A percentile compares a stretch with the other conserved stretches of the same genome.
phyloP scores from a whole-genome alignment of 179 eudicot species.

The Silene coronaria region DNA sequence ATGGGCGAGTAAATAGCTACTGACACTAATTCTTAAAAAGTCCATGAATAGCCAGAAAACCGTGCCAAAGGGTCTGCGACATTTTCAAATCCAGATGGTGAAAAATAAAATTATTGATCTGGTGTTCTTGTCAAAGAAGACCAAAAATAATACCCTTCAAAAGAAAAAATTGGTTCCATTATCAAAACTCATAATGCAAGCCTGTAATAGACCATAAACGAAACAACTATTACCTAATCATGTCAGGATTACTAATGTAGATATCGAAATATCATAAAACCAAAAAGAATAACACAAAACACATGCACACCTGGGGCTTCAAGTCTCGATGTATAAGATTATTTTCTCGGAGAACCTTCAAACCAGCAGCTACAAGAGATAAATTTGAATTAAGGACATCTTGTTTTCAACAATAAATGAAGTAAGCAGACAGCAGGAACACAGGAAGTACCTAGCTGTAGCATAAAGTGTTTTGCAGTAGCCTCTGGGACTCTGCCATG shows the following conservation, averaged over 20 bases:
- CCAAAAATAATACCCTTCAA: not conserved
- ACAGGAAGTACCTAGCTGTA: slow-evolving; percentile 61
- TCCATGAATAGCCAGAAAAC: no score
- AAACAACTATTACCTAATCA: slow-evolving; percentile 5
- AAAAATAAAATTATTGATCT: not conserved
- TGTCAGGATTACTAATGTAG: not conserved
- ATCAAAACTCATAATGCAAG: not conserved
- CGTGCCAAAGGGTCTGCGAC: not conserved
- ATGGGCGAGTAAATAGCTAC: not conserved
- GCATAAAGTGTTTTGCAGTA: slow-evolving; percentile 85
- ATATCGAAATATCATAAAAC: not conserved
- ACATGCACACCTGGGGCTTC: slow-evolving; percentile 63
- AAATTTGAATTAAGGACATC: slow-evolving; percentile 18
- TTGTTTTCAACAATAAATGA: not conserved
- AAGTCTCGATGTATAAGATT: slow-evolving; percentile 80
- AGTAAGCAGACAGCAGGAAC: slow-evolving; percentile 8
- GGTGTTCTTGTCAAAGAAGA: not conserved
- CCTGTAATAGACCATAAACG: not conserved
- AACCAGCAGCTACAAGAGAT: slow-evolving; percentile 58
- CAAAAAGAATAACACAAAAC: not conserved
- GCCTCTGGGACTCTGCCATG: slow-evolving; percentile 76
- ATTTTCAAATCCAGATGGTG: not conserved
- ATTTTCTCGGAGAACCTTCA: slow-evolving; percentile 67
- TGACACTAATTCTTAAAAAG: not conserved
- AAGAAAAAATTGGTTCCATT: not conserved